Evolutionary conservation across 345 rosid species (phyloP), one percentile per base, ranked within the genome.

Genomic region (Salix purpurea): DNA sequence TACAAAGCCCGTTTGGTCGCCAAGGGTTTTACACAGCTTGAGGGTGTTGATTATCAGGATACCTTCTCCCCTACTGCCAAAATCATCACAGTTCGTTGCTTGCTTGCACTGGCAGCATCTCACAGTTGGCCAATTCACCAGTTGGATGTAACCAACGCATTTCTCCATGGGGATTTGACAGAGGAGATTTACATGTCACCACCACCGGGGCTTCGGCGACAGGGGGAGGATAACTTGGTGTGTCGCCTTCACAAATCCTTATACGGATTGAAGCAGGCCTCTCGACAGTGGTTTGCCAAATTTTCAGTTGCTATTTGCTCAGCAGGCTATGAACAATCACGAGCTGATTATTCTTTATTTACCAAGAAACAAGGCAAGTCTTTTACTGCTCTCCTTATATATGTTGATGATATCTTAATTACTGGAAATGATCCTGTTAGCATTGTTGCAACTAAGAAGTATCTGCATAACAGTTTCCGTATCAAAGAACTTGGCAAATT

Each of bases 401-500:
- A 54, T 46, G 44, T 54, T 8, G 74, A 71, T 13, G 74, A 71
- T 48, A 71, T 54, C 19, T 36, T 71, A 7, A 40, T 69, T 39
- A 69, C 72, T 34, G 28, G 72, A 18, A 69, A 69, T 69, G 72
- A 69, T 44, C 23, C 56, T 69, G 19, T 30, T 37, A 69, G 54
- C 28, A 69, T 69, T 30, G 54, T 13, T 69, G 56, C 19, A 30
- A 39, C 40, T 6, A 69, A 69, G 14, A 69, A 1, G 4, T 69
- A 19, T 12, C 46, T 69, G 18, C 28, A 42, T 40, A 40, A 5
- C 3, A 8, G 19, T 15, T 37, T 40, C 40, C 28, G 15, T 40
- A 48, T 69, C 52, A 69, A 69, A 69, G 72, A 69, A n/a, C 72
- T 69, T 30, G 72, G 54, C 18, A 28, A 37, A 1, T 69, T 69